phyloP scores from a whole-genome alignment of 768 basidiomycete species.

The Boletus barrowsii region DNA sequence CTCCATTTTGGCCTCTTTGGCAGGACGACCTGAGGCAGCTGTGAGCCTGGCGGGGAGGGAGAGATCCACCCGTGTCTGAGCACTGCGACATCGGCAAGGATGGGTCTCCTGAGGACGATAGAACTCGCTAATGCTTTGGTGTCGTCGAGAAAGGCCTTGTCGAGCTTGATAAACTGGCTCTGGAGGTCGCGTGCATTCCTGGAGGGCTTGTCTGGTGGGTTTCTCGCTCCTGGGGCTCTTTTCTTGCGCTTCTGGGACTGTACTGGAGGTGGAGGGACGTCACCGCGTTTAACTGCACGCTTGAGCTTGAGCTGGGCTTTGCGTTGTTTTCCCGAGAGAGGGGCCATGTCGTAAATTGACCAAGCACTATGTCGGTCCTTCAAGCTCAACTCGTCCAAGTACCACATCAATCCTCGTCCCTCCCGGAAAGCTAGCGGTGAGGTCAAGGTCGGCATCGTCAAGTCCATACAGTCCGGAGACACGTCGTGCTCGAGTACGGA shows the following conservation, averaged over 20 bases:
- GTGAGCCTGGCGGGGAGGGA: background rate
- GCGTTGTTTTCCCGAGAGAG: slow-evolving; percentile 58
- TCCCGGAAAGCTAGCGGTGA: slow-evolving; percentile 47
- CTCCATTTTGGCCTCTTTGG: slow-evolving; percentile 85
- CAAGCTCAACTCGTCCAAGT: slow-evolving; percentile 45
- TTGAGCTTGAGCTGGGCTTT: slow-evolving; percentile 74
- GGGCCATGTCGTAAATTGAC: slow-evolving; percentile 11
- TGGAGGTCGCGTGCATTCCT: slow-evolving; percentile 53
- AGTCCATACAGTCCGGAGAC: slow-evolving; percentile 41
- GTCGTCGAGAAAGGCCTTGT: slow-evolving; percentile 55
- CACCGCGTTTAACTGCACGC: slow-evolving; percentile 83
- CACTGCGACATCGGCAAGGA: slow-evolving; percentile 40
- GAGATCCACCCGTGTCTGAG: slow-evolving; percentile 24
- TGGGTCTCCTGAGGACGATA: slow-evolving; percentile 54
- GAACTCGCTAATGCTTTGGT: slow-evolving; percentile 56
- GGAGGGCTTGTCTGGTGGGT: slow-evolving; percentile 30
- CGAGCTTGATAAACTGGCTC: slow-evolving; percentile 66
- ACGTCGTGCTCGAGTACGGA: slow-evolving; percentile 50
- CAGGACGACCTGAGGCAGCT: slow-evolving; percentile 10
- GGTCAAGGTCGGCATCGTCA: slow-evolving; percentile 33
- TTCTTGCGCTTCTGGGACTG: slow-evolving; percentile 11
- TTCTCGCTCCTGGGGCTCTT: background rate
- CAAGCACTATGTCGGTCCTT: too few relatives aligned
- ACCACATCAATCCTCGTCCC: slow-evolving; percentile 49
- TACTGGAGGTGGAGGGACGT: slow-evolving; percentile 40